A percentile compares a stretch with the other conserved stretches of the same genome.
These are phyloP conservation scores for Beta vulgaris DNA, from an alignment of 148 eudicot genomes.

Conservation along the genomic window DNA sequence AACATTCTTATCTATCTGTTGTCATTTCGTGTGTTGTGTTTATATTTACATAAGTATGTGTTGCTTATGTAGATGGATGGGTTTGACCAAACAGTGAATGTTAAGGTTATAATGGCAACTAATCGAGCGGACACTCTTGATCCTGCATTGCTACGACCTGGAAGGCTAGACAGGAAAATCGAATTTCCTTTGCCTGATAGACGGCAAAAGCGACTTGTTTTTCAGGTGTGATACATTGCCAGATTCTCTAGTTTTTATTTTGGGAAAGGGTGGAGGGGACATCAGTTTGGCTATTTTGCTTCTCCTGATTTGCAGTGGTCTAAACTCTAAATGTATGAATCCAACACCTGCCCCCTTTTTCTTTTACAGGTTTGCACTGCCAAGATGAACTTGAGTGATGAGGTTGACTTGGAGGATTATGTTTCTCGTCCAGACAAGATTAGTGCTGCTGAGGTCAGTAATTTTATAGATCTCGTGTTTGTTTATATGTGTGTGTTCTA, in stretches of 20 bases:
- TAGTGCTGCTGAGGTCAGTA: slow-evolving; percentile 85
- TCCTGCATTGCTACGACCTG: slow-evolving; percentile 86
- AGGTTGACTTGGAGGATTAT: slow-evolving; percentile 90
- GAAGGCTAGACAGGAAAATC: slow-evolving; percentile 86
- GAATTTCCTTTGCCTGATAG: slow-evolving; percentile 94
- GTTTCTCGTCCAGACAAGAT: slow-evolving; percentile 89
- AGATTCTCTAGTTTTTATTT: background rate
- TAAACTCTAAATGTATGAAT: background rate
- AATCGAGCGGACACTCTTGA: slow-evolving; percentile 91
- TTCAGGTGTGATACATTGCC: slow-evolving; percentile 46
- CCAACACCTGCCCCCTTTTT: background rate
- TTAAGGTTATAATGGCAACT: slow-evolving; percentile 92
- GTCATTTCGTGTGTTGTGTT: background rate
- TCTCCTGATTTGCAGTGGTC: background rate
- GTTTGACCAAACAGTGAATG: slow-evolving; percentile 90
- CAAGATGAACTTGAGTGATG: slow-evolving; percentile 84
- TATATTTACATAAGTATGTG: slow-evolving; percentile 10
- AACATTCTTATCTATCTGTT: background rate
- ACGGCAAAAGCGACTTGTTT: slow-evolving; percentile 86
- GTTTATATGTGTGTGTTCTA: background rate
- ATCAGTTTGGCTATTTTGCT: background rate
- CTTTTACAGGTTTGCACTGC: slow-evolving; percentile 73
- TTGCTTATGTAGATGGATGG: slow-evolving; percentile 75
- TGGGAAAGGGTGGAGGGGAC: background rate
- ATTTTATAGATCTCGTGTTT: background rate